A percentile compares a stretch with the other conserved stretches of the same genome.
Conservation (phyloP, 2,329 filamentous ascomycete species). For the Pseudocercospora musae region DNA sequence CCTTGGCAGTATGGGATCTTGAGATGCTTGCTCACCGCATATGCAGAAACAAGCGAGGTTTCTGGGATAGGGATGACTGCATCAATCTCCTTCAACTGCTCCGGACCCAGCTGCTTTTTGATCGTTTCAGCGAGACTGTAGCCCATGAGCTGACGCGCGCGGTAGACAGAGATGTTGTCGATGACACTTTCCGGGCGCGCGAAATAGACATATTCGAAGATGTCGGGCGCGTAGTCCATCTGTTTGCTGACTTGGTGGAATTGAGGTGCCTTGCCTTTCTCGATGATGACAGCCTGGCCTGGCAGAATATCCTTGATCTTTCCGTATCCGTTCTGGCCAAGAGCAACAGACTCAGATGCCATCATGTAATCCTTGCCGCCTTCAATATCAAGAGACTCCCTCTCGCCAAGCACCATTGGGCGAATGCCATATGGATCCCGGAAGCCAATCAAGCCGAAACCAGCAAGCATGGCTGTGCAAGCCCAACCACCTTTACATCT, state of each 20-base stretch:
- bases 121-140: slow-evolving; percentile 73
- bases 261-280: slow-evolving; percentile 69
- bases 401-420: slow-evolving; percentile 73
- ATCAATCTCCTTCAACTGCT: slow-evolving; percentile 73
- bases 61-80: slow-evolving; percentile 80
- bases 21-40: slow-evolving; percentile 69
- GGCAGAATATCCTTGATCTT: slow-evolving; percentile 75
- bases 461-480: slow-evolving; percentile 76
- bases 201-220: slow-evolving; percentile 88
- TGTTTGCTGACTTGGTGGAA: slow-evolving; percentile 71
- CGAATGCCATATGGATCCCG: slow-evolving; percentile 78
- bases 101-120: slow-evolving; percentile 61
- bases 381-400: slow-evolving; percentile 46
- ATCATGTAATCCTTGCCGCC: slow-evolving; percentile 79
- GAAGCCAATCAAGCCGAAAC: slow-evolving; percentile 78
- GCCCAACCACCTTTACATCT: slow-evolving; percentile 73
- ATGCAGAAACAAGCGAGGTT: slow-evolving; percentile 77
- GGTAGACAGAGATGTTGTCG: slow-evolving; percentile 83
- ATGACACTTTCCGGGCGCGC: slow-evolving; percentile 77
- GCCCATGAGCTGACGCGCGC: slow-evolving; percentile 83
- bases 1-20: slow-evolving; percentile 75
- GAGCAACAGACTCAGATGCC: slow-evolving; percentile 81
- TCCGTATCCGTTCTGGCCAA: slow-evolving; percentile 75
- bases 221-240: slow-evolving; percentile 74
- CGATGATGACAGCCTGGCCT: slow-evolving; percentile 80